phyloP scores from a whole-genome alignment of 768 basidiomycete genomes.

The Termitomyces heimii region DNA sequence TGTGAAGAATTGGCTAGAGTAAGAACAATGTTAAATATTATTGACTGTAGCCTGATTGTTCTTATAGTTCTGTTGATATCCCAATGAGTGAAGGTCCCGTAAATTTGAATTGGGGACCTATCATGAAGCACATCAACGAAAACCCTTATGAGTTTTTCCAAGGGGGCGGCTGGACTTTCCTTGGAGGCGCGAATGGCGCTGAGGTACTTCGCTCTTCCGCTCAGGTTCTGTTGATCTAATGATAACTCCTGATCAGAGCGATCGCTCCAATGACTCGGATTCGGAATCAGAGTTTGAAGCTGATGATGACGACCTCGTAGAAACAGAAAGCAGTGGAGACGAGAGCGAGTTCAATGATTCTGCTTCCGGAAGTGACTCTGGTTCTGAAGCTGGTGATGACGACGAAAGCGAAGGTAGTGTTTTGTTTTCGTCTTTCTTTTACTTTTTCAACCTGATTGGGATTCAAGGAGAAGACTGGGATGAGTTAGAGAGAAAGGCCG shows the following conservation, averaged over 20 bases:
- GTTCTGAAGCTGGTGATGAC: slow-evolving; percentile 53
- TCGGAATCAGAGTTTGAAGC: slow-evolving; percentile 50
- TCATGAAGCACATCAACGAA: slow-evolving; percentile 99
- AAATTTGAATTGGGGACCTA: slow-evolving; percentile 96
- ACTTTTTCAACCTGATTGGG: not conserved
- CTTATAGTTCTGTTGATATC: slow-evolving; percentile 86
- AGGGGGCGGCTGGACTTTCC: slow-evolving; percentile 92
- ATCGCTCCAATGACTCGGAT: slow-evolving; percentile 36
- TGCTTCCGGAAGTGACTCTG: slow-evolving; percentile 58
- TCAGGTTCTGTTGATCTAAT: not conserved
- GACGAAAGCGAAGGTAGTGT: slow-evolving; percentile 54
- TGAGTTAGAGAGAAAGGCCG: slow-evolving; percentile 87
- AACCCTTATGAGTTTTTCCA: slow-evolving; percentile 94
- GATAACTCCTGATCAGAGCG: slow-evolving; percentile 24
- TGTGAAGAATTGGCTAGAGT: slow-evolving; percentile 99
- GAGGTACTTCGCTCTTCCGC: slow-evolving; percentile 39
- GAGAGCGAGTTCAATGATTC: slow-evolving; percentile 70
- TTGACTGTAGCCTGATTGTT: slow-evolving; percentile 4
- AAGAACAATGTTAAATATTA: slow-evolving; percentile 20
- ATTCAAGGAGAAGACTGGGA: slow-evolving; percentile 90
- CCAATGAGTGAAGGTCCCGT: slow-evolving; percentile 93
- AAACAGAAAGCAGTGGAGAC: slow-evolving; percentile 44
- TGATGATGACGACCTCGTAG: slow-evolving; percentile 52
- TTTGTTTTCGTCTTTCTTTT: not conserved
- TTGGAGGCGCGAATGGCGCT: slow-evolving; percentile 63